Base-by-base conservation (phyloP, 164 flowering plant genomes). In the Nelumbo lutea region DNA sequence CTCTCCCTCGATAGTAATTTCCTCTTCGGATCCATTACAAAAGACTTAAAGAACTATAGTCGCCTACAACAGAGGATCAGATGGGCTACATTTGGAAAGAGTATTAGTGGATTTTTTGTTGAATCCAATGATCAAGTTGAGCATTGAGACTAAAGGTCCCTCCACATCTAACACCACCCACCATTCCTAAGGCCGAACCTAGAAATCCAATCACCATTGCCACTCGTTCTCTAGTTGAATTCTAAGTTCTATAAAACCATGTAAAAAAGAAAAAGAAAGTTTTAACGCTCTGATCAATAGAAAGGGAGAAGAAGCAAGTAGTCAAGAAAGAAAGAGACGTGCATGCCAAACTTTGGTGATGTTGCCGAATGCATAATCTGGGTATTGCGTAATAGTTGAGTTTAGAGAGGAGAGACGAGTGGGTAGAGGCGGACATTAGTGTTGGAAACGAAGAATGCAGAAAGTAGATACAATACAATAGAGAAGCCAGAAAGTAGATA, bases 101-200 rank as follows among this genome's bases (percentile, higher is more conserved):
- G 98, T 97, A 74, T 96, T 97, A 57, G 97, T 97, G 61, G 98
- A 95, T 69, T 95, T 95, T 58, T 96, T 85, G 59, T 91, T 97
- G 66, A 95, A 95, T 1, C 98, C 98, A 40, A 95, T 79, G 68
- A 95, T 72, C 75, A 95, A 70, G 71, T 91, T 92, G 67, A 95
- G 87, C 98, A 90, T 89, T 0, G 98, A 97, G 50, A 95, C 98
- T 62, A 27, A 95, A 95, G 52, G 92, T 95, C 77, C 98, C 98
- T 14, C 98, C 97, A 0, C 98, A 97, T 0, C 97, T 96, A 66
- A 95, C 96, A 0, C 97, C 97, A 5, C 97, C 98, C 14, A 91
- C 98, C 2, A 96, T 95, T 46, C 97, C 97, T 70, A 84, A 90
- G 2, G 89, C 94, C 1, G 98, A 95, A 4, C 98, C 98, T 65